Evolutionary conservation across 2,329 filamentous ascomycete genomes (phyloP).

Genomic region (Zelopaecilomyces penicillatus): DNA sequence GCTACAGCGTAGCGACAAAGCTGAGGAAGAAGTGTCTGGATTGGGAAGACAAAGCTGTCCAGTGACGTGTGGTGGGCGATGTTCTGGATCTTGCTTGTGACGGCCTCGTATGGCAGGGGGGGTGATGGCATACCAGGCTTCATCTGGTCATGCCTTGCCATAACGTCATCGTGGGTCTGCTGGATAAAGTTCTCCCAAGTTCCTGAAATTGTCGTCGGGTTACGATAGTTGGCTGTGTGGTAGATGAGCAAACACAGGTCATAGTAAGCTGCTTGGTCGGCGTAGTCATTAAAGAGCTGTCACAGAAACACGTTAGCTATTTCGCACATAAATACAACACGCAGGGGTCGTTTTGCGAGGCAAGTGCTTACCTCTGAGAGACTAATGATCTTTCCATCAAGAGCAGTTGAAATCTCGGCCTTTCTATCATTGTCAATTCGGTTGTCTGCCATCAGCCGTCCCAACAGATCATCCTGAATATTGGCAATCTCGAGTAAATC

Average conservation of each 20-base stretch:
- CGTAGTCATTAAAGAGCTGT: conserved; percentile 86
- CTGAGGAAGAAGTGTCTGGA: conserved; percentile 51
- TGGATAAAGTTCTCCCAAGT: conserved; percentile 82
- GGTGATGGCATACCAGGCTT: conserved; percentile 28
- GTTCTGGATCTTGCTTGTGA: conserved; percentile 55
- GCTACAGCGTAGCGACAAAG: conserved; percentile 55
- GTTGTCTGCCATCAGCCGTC: conserved; percentile 64
- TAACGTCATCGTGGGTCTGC: conserved; percentile 53
- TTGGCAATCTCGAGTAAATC: conserved; percentile 87
- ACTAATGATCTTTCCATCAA: conserved; percentile 71
- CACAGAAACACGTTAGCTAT: conserved; percentile 11
- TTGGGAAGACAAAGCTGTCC: conserved; percentile 59
- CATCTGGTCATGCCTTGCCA: conserved; percentile 36
- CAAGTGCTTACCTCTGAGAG: conserved; percentile 60
- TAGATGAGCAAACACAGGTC: conserved; percentile 91
- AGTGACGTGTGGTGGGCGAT: conserved; percentile 57
- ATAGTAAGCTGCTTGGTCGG: conserved; percentile 85
- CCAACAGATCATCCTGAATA: conserved; percentile 86
- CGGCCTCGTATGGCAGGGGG: conserved; percentile 59
- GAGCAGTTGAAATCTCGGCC: conserved; percentile 53
- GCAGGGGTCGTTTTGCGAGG: too few relatives aligned
- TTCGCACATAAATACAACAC: neutral
- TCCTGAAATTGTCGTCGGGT: conserved; percentile 69
- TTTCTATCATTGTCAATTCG: conserved; percentile 59
- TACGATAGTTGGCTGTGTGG: conserved; percentile 84